Conservation (phyloP, 2,329 filamentous ascomycete genomes). For the Alternaria triticina region DNA sequence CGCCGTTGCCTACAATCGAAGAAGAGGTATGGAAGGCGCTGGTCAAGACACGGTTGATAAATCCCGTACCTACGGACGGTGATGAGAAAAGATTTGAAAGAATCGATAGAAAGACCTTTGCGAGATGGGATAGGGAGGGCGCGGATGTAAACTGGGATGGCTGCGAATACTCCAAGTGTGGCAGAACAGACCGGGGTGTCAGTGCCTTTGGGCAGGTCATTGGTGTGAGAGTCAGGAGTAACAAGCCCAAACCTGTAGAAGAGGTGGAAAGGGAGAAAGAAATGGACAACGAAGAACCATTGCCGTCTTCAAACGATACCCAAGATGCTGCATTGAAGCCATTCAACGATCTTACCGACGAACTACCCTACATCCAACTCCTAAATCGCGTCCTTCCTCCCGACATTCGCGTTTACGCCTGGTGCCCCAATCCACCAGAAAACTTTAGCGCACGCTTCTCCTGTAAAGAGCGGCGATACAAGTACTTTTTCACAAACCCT, state of each 20-base stretch:
- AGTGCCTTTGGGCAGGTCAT: conserved; percentile 98
- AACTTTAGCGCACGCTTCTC: conserved; percentile 91
- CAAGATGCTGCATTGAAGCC: conserved; percentile 33
- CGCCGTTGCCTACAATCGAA: conserved; percentile 81
- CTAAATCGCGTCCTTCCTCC: conserved; percentile 87
- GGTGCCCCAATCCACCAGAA: conserved; percentile 82
- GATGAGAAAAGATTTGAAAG: conserved; percentile 41
- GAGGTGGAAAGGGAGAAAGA: not conserved
- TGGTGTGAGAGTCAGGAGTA: conserved; percentile 80
- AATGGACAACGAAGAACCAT: not conserved
- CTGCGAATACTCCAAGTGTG: conserved; percentile 93
- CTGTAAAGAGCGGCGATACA: conserved; percentile 88
- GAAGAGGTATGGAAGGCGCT: conserved; percentile 93
- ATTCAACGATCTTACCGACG: conserved; percentile 75
- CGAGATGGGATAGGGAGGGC: conserved; percentile 46
- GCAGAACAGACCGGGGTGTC: conserved; percentile 89
- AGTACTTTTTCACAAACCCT: conserved; percentile 97
- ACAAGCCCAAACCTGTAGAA: conserved; percentile 60
- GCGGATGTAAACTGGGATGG: conserved; percentile 74
- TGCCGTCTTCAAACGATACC: conserved; percentile 11
- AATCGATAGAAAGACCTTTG: conserved; percentile 43
- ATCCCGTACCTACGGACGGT: conserved; percentile 28
- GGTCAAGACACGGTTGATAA: conserved; percentile 78
- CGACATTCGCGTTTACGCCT: conserved; percentile 89
- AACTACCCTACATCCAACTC: conserved; percentile 81